These are phyloP conservation scores for Elsinoe perseae DNA, from an alignment of 2,329 filamentous ascomycete species.

Conservation along the genomic window DNA sequence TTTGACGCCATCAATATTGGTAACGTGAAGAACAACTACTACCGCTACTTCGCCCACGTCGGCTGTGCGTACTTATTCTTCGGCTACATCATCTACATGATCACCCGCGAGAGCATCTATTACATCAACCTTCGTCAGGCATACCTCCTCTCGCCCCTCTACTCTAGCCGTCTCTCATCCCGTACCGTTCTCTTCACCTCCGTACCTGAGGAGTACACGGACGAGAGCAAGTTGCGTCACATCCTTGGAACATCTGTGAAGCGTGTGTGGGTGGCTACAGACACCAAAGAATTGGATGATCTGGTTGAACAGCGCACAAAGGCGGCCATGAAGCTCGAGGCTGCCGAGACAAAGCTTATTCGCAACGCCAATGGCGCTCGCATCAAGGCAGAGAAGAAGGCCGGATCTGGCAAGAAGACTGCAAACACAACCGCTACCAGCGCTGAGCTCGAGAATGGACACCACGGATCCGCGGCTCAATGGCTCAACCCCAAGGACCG, in stretches of 20 bases:
- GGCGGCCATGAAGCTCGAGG: conserved; percentile 73
- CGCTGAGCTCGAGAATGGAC: conserved; percentile 43
- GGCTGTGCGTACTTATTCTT: conserved; percentile 76
- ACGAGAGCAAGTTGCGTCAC: conserved; percentile 65
- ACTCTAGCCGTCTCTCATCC: conserved; percentile 78
- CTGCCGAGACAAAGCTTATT: conserved; percentile 78
- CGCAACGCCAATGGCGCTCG: conserved; percentile 67
- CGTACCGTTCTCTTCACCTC: conserved; percentile 84
- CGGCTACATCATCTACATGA: conserved; percentile 67
- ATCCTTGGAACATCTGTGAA: conserved; percentile 65
- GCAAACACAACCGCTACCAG: conserved; percentile 43
- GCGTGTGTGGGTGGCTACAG: conserved; percentile 74
- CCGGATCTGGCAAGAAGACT: conserved; percentile 30
- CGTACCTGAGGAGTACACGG: conserved; percentile 69
- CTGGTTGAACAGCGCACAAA: conserved; percentile 75
- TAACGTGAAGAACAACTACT: conserved; percentile 60
- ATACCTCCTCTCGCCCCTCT: conserved; percentile 77
- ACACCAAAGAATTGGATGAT: conserved; percentile 69
- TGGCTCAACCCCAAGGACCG: conserved; percentile 58
- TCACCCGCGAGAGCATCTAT: conserved; percentile 82
- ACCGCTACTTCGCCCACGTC: conserved; percentile 73
- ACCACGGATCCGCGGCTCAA: conserved; percentile 59
- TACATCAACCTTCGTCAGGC: conserved; percentile 91
- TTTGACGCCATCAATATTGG: conserved; percentile 72
- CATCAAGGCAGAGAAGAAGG: conserved; percentile 58